Base-by-base conservation (phyloP, 78 protist species). In the Pigoraptor vietnamica region DNA sequence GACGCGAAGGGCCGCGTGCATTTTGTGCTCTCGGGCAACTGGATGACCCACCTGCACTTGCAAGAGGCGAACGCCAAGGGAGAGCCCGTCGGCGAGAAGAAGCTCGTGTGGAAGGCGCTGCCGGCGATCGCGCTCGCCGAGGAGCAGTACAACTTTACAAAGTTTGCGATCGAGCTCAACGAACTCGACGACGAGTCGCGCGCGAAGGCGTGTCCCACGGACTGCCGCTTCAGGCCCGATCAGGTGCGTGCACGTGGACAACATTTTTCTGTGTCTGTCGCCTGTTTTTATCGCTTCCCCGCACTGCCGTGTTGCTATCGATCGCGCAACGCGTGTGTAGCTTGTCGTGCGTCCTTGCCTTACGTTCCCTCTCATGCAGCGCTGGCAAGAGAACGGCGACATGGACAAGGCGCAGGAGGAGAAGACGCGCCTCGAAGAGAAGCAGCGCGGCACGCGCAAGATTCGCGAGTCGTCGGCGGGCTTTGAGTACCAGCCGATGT, bases 181-280 rank as follows among this genome's bases (percentile, higher is more conserved):
- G 90, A 38, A 6, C 24, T 38, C 24, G 67, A 83, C 38, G 39
- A 83, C 1, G 39, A 83, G 23, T 34, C 25, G 88, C 23, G 9
- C 32, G 1, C n/a, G 34, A 14, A 24, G 9, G 91, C 24, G 38
- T 89, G 83, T 35, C 91, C 91, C 81, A 89, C 83, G 32, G 91
- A 89, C 91, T 67, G 37, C 39, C 91, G 91, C 25, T 81, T 89
- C 23, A 79, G 91, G 0, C 91, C 91, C 33, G 91, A 89, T 39
- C 91, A 89, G 67, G 67, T 48, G 67, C 67, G 67, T 48, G 29
- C 67, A 6, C 6, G 6, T 48, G 67, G 6, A 14, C 67, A 14
- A 21, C 29, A 21, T 6, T 48, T 6, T 48, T 6, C 14, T 48
- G 67, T 48, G 67, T 48, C 14, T 48, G 67, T 48, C 6, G 67